Percentiles rank a stretch among this genome's conserved stretches.
Evolutionary conservation across 805 yeast genomes (phyloP).

Genomic region (Ogataea wickerhamii): DNA sequence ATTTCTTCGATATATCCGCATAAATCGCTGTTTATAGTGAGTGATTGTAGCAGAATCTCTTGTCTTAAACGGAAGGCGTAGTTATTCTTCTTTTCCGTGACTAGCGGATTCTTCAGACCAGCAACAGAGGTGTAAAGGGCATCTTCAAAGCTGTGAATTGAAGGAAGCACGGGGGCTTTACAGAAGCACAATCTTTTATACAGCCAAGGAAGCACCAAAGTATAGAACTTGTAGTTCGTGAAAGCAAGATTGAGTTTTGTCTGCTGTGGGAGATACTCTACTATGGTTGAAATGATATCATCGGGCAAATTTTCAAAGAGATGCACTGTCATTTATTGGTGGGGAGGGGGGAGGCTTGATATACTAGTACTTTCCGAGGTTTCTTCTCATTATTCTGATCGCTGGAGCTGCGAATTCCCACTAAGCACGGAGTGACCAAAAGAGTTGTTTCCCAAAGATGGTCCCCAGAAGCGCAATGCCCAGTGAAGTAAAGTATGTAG

Average conservation of each 20-base stretch:
- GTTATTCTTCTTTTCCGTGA: constrained; percentile 35
- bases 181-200: constrained; percentile 38
- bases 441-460: no score
- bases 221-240: constrained; percentile 31
- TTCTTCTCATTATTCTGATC: no score
- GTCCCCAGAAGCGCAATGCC: no score
- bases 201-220: constrained; percentile 31
- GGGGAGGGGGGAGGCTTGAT: no score
- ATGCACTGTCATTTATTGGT: neutral
- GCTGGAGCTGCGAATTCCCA: no score
- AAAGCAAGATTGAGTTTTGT: constrained; percentile 33
- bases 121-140: constrained; percentile 37
- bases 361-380: no score
- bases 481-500: no score
- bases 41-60: constrained; percentile 36
- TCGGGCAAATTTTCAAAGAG: constrained; percentile 18
- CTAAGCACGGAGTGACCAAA: no score
- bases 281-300: constrained; percentile 17
- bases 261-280: constrained; percentile 38
- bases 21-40: constrained; percentile 35
- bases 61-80: constrained; percentile 37
- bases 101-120: constrained; percentile 33
- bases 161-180: constrained; percentile 30
- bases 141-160: constrained; percentile 32
- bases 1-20: constrained; percentile 34